These are phyloP conservation scores for Schoenoplectus tabernaemontani DNA, from an alignment of 202 grass and related monocot genomes.

Conservation along the genomic window DNA sequence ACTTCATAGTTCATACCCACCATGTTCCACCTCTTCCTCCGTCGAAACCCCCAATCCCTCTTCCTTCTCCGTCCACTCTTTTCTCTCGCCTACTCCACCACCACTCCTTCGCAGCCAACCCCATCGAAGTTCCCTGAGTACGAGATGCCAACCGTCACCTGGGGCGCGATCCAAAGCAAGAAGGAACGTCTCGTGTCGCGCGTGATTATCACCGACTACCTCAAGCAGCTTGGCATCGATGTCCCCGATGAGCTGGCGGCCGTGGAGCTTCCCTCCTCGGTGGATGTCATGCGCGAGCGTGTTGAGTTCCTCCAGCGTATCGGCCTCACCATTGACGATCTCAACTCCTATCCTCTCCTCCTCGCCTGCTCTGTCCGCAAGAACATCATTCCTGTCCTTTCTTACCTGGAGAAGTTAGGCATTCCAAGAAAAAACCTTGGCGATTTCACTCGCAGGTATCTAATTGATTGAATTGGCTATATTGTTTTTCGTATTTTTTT, in stretches of 20 bases:
- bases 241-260: conserved; percentile 65
- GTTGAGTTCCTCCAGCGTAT: conserved; percentile 92
- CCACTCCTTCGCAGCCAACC: conserved; percentile 4
- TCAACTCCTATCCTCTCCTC: conserved; percentile 71
- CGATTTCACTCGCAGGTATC: conserved; percentile 48
- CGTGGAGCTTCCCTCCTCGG: conserved; percentile 83
- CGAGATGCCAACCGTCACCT: conserved; percentile 88
- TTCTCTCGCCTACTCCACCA: conserved; percentile 15
- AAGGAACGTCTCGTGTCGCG: conserved; percentile 89
- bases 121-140: conserved; percentile 57
- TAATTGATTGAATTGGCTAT: neutral
- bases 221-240: conserved; percentile 66
- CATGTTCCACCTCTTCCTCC: conserved; percentile 27
- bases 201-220: conserved; percentile 83
- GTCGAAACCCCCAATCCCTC: conserved; percentile 8
- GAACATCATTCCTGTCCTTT: conserved; percentile 82
- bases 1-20: neutral
- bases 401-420: conserved; percentile 89
- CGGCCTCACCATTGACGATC: conserved; percentile 78
- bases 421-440: conserved; percentile 60
- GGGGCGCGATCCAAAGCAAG: conserved; percentile 83
- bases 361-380: conserved; percentile 86
- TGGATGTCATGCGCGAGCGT: conserved; percentile 87
- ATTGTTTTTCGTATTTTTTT: neutral
- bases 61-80: neutral